Base-by-base conservation (phyloP, 1,139 yeast species). In the Taphrina populina region DNA sequence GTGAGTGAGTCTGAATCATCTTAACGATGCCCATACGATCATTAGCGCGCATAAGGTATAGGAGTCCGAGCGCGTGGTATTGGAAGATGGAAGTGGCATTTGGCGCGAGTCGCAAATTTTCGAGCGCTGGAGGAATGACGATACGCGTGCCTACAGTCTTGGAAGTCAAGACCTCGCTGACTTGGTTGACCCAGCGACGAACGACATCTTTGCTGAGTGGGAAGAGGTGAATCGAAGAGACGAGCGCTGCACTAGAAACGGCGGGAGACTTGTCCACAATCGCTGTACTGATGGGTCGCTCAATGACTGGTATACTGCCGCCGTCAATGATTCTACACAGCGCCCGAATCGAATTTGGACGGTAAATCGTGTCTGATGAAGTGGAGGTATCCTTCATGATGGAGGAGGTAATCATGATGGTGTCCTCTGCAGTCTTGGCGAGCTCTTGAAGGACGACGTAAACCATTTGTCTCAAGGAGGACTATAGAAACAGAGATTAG, bases 351-450 rank as follows among this genome's bases (percentile, higher is more conserved):
- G 99, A 97, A 69, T 92, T 85, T 58, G 98, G 96, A 68, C 90
- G 88, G 71, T 84, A 88, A 59, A 88, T 76, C 62, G 81, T 76
- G 62, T 88, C 95, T 62, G 90, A 90, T 60, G 84, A 83, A 47
- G 68, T 70, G 72, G 94, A 96, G 59, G 92, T 87, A 72, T 92
- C 98, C 73, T 90, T 90, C 96, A 92, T 94, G 66, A 92, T 90
- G 19, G 96, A 87, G 5, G 96, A 87, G 29, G 98, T 92, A 30
- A 92, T 96, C 97, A 92, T 94, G 71, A 92, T 80, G 56, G 88
- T 88, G 71, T 92, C 96, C 65, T 88, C 88, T 15, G 96, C 88
- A 58, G 85, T 80, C 15, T 83, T 73, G 41, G 92, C 80, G 61
- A 92, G 78, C 70, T 90, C 97, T 73, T 92, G 92, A 70, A 90